Evolutionary conservation across 31 red algal species (phyloP), one percentile per base, ranked within the genome.

Genomic region (Endocladia muricata): DNA sequence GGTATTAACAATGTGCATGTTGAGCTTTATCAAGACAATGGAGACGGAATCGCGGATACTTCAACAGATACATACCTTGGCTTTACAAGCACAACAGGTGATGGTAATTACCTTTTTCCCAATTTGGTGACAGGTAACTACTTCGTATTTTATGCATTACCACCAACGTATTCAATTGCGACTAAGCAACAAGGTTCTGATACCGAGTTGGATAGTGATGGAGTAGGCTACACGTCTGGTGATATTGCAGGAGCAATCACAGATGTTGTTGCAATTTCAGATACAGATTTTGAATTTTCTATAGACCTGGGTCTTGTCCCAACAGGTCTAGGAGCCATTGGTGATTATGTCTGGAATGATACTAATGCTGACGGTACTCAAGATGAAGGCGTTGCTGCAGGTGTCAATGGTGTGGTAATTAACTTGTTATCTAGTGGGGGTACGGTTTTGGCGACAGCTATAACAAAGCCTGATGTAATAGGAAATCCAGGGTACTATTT

Each of bases 1-100:
- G 60, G 60, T 11, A 28, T 64, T 22, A 23, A 64, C 26, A 23
- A 23, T 22, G 60, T 64, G 13, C 13, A 23, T 11, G 60, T 64
- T 21, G 60, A 64, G 25, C 26, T 64, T 11, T 64, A 64, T 28
- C 13, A 22, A 64, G 60, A 64, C 26, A 28, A 64, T 64, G 60
- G 60, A 21, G 60, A 64, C 26, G 60, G 60, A 11, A 30, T 64
- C 26, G 26, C 26, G 11, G 25, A 30, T 64, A 15, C 26, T 22
- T 17, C 60, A 21, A 22, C 26, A 25, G 60, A 64, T 64, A 25
- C 17, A 13, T 64, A 21, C 11, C 11, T 64, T 28, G 26, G 25
- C 26, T 64, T 64, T 64, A 64, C 60, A 11, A 13, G 13, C 13
- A 64, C 60, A 13, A 28, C 17, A 11, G 60, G 26, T 64, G 60